Evolutionary conservation across 805 yeast genomes (phyloP).

Genomic region (Cyberlindnera suaveolens): DNA sequence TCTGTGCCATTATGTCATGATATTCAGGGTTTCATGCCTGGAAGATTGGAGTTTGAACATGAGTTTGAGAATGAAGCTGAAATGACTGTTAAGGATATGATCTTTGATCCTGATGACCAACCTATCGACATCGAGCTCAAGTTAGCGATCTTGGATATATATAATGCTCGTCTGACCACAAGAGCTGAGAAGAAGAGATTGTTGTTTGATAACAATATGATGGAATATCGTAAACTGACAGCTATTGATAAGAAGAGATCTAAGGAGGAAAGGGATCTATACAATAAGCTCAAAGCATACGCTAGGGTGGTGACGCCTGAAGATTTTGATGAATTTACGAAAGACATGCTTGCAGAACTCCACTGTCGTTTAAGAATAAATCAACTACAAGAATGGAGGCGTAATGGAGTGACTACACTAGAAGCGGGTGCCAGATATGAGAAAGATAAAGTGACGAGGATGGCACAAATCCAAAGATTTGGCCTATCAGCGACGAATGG

Average conservation of each 20-base stretch:
- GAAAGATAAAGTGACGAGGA: conserved; percentile 72
- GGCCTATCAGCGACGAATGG: conserved; percentile 26
- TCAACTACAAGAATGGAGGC: conserved; percentile 90
- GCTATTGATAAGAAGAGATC: conserved; percentile 78
- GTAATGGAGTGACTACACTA: conserved; percentile 77
- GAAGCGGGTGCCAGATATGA: conserved; percentile 85
- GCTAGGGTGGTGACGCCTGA: conserved; percentile 73
- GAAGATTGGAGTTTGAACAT: conserved; percentile 91
- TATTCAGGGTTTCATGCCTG: conserved; percentile 98
- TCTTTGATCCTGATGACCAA: conserved; percentile 89
- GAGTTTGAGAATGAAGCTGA: conserved; percentile 98
- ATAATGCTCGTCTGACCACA: conserved; percentile 80
- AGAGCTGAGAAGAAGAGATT: conserved; percentile 91
- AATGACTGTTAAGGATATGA: conserved; percentile 87
- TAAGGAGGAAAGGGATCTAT: conserved; percentile 84
- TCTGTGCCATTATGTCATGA: conserved; percentile 96
- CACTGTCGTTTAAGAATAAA: conserved; percentile 75
- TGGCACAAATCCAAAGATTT: conserved; percentile 53
- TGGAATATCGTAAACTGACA: conserved; percentile 81
- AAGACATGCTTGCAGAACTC: conserved; percentile 71
- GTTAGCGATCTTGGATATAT: conserved; percentile 79
- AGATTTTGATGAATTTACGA: conserved; percentile 73
- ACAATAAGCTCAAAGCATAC: conserved; percentile 69
- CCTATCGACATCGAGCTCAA: conserved; percentile 86
- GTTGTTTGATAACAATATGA: conserved; percentile 64